Base-by-base conservation (phyloP, 2,329 filamentous ascomycete genomes). In the Arthroderma sp. region DNA sequence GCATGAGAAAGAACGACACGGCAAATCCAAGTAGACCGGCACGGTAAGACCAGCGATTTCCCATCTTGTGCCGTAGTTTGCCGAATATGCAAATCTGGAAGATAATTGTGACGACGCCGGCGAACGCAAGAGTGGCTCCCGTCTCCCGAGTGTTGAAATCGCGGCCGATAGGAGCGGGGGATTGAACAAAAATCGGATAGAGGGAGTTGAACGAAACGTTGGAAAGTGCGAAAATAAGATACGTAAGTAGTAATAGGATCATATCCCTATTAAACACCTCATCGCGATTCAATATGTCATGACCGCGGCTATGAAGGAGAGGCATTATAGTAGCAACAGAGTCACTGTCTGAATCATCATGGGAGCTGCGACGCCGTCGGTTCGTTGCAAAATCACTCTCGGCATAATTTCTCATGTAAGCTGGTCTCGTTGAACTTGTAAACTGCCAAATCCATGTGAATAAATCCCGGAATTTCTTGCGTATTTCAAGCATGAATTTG, bases 141-240 rank as follows among this genome's bases (percentile, higher is more conserved):
- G 96, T 94, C 48, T 84, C 85, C 46, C 78, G 74, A 0, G 89
- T 85, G 0, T 74, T 74, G 3, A 96, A 70, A 1, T 73, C 71
- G 36, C 91, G 81, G 11, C 91, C 91, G 0, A 80, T 81, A 0
- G 91, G 91, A 0, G 79, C 71, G 0, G 74, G 63, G 0, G 83
- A 79, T 44, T 88, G 80, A 0, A 82, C 85, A 55, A 96, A 98
- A 44, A 96, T 89, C 1, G 91, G 91, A 56, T 93, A 98, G 0
- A 98, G 70, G 11, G 85, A 89, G 64, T 94, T 95, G 73, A 88
- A 98, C 3, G 86, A 87, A 52, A 95, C 86, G 61, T 96, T 96
- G 49, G 84, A 81, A 4, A 98, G 73, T 57, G 95, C 88, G 59
- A 96, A 98, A 41, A 96, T 81, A 37, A 95, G 76, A 57, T 94